Evolutionary conservation across 495 filamentous ascomycete genomes (phyloP), one percentile per base, ranked within the genome.

Genomic region (Penicillium soppii): DNA sequence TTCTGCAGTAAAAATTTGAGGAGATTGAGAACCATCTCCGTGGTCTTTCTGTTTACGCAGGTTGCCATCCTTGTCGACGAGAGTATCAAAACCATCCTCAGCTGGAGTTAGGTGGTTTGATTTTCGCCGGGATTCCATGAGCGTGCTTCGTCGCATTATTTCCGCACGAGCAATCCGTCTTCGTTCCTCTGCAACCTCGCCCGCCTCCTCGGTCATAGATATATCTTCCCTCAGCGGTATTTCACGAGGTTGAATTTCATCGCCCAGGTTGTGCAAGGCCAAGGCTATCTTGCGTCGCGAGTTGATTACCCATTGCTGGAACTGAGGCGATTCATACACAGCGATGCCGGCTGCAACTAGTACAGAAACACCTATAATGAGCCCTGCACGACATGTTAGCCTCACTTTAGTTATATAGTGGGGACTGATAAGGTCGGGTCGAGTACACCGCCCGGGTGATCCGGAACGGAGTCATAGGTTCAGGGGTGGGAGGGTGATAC

Each of bases 291-390:
- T 88, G 26, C 89, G 83, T 40, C 90, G 86, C 41, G 88, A 83
- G 54, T 84, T 82, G 49, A 87, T 80, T 43, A 91, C 78, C 74
- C 87, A 87, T 71, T 85, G 81, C 59, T 87, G 83, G 38, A 94
- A 77, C 67, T 92, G 85, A 10, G 88, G 89, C 17, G 82, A 89
- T 63, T 94, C 88, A 69, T 95, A 95, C 47, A 92, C 77, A 30
- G 90, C 90, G 46, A 94, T 83, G 6, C 89, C 89, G 35, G 89
- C 89, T 50, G 89, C 89, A 22, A 90, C 83, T 27, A 90, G 79
- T 19, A 91, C 82, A 33, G 86, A 82, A 12, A 89, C 78, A 53
- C 82, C 87, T 58, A 94, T 82, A 13, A 94, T 86, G 64, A 90
- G 81, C 59, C 85, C 90, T 92, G 75, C 30, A 49, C 20, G 36